These are phyloP conservation scores for Jaenimonas drosophilae DNA, from an alignment of 208 protist genomes.

Conservation along the genomic window DNA sequence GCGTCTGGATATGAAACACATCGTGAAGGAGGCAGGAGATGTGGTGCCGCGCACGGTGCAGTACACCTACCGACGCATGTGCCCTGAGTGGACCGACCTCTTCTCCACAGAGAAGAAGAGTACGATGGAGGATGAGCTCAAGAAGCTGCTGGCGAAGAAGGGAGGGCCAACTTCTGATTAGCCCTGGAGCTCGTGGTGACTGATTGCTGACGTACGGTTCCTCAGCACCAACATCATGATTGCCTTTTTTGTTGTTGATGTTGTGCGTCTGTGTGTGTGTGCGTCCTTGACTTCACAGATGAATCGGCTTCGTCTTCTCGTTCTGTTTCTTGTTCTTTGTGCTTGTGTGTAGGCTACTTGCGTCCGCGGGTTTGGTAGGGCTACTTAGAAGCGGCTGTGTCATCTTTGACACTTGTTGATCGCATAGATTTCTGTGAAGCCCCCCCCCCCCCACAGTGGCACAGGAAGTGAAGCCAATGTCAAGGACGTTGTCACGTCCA, in stretches of 20 bases:
- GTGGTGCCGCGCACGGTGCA: slow-evolving; percentile 44
- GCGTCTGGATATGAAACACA: slow-evolving; percentile 23
- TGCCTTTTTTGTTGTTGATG: not conserved
- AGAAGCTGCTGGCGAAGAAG: slow-evolving; percentile 19
- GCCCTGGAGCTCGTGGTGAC: not conserved
- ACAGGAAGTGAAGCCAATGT: no score
- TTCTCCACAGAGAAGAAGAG: slow-evolving; percentile 21
- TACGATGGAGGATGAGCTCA: slow-evolving; percentile 13
- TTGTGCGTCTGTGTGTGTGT: not conserved
- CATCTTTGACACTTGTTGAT: no score
- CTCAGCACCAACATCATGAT: no score
- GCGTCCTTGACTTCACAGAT: not conserved
- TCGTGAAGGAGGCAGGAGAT: slow-evolving; percentile 19
- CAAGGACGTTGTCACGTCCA: no score
- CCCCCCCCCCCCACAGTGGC: no score
- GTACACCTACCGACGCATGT: slow-evolving; percentile 64
- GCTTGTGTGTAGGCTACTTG: no score
- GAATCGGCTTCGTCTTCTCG: no score
- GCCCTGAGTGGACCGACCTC: slow-evolving; percentile 43
- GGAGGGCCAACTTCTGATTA: not conserved
- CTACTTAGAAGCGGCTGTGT: no score
- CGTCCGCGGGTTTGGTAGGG: no score
- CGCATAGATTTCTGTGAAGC: no score
- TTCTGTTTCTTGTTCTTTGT: no score
- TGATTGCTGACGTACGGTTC: not conserved